Conservation (phyloP, 2,329 filamentous ascomycete species). For the Botrytis sinoallii region DNA sequence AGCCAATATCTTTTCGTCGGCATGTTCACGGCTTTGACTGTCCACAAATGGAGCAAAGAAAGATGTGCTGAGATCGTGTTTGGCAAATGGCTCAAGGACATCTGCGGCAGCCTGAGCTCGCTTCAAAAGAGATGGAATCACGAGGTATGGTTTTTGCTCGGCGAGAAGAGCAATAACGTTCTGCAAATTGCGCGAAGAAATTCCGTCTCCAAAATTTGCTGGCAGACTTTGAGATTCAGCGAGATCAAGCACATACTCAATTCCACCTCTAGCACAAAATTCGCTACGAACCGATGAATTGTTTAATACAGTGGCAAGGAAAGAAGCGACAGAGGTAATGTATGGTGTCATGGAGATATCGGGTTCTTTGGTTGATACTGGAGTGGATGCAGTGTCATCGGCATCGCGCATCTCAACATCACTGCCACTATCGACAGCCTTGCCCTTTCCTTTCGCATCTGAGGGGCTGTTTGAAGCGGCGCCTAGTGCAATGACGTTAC, state of each 20-base stretch:
- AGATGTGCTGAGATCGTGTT: slow-evolving; percentile 47
- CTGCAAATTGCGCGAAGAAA: slow-evolving; percentile 67
- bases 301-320: slow-evolving; percentile 51
- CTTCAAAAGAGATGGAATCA: slow-evolving; percentile 75
- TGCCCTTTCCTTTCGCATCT: slow-evolving; percentile 43
- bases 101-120: slow-evolving; percentile 70
- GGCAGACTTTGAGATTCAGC: slow-evolving; percentile 78
- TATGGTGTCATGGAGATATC: slow-evolving; percentile 47
- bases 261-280: slow-evolving; percentile 76
- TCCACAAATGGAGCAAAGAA: slow-evolving; percentile 71
- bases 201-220: slow-evolving; percentile 65
- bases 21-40: slow-evolving; percentile 39
- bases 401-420: slow-evolving; percentile 68
- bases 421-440: slow-evolving; percentile 43
- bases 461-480: slow-evolving; percentile 34
- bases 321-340: slow-evolving; percentile 71
- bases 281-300: slow-evolving; percentile 40
- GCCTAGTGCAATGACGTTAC: slow-evolving; percentile 57
- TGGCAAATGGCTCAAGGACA: slow-evolving; percentile 62
- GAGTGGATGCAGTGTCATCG: slow-evolving; percentile 26
- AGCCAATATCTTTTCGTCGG: slow-evolving; percentile 44
- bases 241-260: slow-evolving; percentile 81
- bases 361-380: slow-evolving; percentile 25
- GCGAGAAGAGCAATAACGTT: slow-evolving; percentile 74
- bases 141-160: slow-evolving; percentile 75